These are phyloP conservation scores for Syzygium syzygioides DNA, from an alignment of 441 rosid genomes.

Conservation along the genomic window DNA sequence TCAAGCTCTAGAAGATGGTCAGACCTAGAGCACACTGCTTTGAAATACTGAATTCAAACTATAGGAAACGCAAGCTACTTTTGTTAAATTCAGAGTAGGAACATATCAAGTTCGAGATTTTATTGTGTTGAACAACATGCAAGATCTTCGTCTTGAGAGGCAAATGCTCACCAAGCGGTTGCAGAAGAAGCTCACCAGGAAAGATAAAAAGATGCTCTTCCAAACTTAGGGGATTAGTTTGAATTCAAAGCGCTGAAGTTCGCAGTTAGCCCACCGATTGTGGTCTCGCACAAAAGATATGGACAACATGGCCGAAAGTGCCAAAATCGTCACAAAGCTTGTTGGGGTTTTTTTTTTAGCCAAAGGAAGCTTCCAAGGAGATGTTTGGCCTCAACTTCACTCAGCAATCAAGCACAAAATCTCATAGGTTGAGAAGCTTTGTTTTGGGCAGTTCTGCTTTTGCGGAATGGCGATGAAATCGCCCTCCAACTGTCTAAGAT, in stretches of 20 bases:
- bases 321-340: constrained; percentile 64
- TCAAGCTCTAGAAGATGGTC: constrained; percentile 40
- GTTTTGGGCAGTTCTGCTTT: no score
- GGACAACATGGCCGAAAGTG: constrained; percentile 63
- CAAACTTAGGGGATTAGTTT: constrained; percentile 66
- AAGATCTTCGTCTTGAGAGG: constrained; percentile 67
- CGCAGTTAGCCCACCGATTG: constrained; percentile 48
- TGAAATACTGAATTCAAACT: constrained; percentile 31
- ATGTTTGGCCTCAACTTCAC: constrained; percentile 73
- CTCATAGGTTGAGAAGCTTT: constrained; percentile 5
- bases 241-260: constrained; percentile 51
- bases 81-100: neutral
- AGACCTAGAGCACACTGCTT: constrained; percentile 25
- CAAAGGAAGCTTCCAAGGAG: constrained; percentile 55
- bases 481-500: no score
- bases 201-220: constrained; percentile 61
- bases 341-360: constrained; percentile 42
- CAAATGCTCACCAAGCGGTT: constrained; percentile 57
- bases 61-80: neutral
- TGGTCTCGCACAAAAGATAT: constrained; percentile 61
- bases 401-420: constrained; percentile 19
- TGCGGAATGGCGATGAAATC: no score
- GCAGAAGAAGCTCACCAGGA: constrained; percentile 48
- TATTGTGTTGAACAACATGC: constrained; percentile 29
- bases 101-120: neutral